phyloP scores from a whole-genome alignment of 768 basidiomycete genomes.

The Sporobolomyces pararoseus region DNA sequence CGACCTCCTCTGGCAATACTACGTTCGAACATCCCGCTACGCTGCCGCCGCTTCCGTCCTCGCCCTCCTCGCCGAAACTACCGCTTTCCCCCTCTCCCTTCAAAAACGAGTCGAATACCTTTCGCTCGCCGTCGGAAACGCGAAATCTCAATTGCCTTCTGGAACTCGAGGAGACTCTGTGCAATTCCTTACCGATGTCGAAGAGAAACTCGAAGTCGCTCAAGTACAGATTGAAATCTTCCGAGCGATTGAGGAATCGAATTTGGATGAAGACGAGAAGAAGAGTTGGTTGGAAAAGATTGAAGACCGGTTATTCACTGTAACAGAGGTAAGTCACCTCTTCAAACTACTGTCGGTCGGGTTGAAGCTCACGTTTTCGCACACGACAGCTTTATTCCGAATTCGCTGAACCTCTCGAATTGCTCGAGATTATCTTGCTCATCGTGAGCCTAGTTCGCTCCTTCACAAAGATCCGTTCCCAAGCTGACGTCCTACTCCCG shows the following conservation, averaged over 20 bases:
- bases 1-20: conserved; percentile 94
- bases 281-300: conserved; percentile 44
- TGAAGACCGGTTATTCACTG: conserved; percentile 59
- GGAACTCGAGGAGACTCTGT: conserved; percentile 68
- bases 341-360: no score
- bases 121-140: conserved; percentile 89
- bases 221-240: conserved; percentile 93
- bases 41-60: conserved; percentile 84
- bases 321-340: conserved; percentile 72
- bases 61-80: conserved; percentile 73
- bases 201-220: conserved; percentile 94
- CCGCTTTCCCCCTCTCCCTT: conserved; percentile 60
- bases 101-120: conserved; percentile 81
- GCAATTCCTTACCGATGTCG: conserved; percentile 85
- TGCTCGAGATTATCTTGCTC: conserved; percentile 76
- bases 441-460: conserved; percentile 51
- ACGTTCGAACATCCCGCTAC: conserved; percentile 84
- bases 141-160: conserved; percentile 67
- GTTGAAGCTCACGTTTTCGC: no score
- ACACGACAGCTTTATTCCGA: conserved; percentile 84
- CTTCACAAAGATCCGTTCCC: background rate
- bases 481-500: background rate
- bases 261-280: conserved; percentile 46
- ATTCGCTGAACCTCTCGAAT: conserved; percentile 80
- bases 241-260: conserved; percentile 56